A percentile compares a stretch with the other conserved stretches of the same genome.
Evolutionary conservation across 768 basidiomycete genomes (phyloP).

Genomic region (Steccherinum ochraceum): DNA sequence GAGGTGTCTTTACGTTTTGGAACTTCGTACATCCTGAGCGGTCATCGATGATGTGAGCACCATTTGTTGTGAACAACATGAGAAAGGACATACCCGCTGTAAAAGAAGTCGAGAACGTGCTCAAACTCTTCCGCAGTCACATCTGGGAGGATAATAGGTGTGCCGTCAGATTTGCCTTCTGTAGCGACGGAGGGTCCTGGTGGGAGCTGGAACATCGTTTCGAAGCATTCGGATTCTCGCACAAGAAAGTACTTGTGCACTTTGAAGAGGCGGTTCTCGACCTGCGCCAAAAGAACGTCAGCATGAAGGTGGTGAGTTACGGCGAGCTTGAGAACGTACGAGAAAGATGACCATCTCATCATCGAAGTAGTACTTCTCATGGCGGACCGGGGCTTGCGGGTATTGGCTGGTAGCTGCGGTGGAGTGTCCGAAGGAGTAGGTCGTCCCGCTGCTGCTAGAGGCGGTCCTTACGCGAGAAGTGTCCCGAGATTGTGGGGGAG

Average conservation of each 20-base stretch:
- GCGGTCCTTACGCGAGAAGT: no score
- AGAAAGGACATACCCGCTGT: conserved; percentile 27
- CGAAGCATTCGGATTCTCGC: conserved; percentile 31
- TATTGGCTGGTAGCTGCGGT: no score
- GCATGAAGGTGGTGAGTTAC: neutral
- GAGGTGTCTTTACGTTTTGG: no score
- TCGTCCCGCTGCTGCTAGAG: no score
- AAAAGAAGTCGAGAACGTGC: conserved; percentile 31
- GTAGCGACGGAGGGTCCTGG: conserved; percentile 6
- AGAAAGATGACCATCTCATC: conserved; percentile 16
- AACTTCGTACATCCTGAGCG: no score
- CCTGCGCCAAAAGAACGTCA: conserved; percentile 17
- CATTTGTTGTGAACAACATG: no score
- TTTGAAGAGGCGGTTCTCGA: conserved; percentile 31
- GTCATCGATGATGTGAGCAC: no score
- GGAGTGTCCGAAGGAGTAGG: no score
- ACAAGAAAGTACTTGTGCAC: conserved; percentile 35
- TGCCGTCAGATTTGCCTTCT: conserved; percentile 25
- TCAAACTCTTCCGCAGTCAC: conserved; percentile 30
- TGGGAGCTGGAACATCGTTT: neutral
- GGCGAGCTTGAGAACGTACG: conserved; percentile 5
- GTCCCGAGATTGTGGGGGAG: no score
- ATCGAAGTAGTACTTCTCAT: conserved; percentile 16
- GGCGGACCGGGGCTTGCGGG: no score
- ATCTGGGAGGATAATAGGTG: conserved; percentile 27